Base-by-base conservation (phyloP, 495 filamentous ascomycete species). In the Aspergillus taichungensis region DNA sequence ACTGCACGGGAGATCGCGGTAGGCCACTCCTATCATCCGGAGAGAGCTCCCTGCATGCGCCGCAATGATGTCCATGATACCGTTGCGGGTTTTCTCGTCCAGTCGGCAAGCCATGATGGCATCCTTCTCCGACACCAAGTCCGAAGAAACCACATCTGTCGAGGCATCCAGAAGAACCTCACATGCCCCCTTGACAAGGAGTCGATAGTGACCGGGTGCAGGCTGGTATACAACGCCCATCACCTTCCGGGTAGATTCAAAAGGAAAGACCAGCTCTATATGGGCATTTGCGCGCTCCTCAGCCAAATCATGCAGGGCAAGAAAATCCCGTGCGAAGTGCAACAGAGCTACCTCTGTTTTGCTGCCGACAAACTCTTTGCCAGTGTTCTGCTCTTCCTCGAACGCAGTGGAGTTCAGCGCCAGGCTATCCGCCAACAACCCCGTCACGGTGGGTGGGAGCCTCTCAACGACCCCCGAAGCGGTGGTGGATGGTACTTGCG, bases 321-420 rank as follows among this genome's bases (percentile, higher is more conserved):
- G 66, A 47, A 79, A 67, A 37, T 81, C 73, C n/a, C 72, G 71
- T 10, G 78, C 80, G 49, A 84, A 70, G 32, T 71, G 67, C 6
- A 85, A 71, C 31, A 85, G 65, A 6, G 81, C 81, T 11, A 81
- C 82, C 53, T 85, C 81, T 0, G 81, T 85, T 61, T 84, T 85
- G 44, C 80, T 83, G 12, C 81, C 81, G 34, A 84, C 72, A 40
- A 83, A 85, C 5, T 73, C 60, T 12, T 56, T 61, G 6, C 56
- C 55, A 0, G 84, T 85, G 30, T 76, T 68, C 32, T 71, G 72
- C 8, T 75, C 72, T 36, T 74, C 75, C 50, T 84, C 78, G 47
- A 84, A 84, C 5, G 81, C 81, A 5, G 81, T 84, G 0, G 80
- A 80, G 60, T 85, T 85, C 50, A 82, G 64, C 8, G 73, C 78